A percentile compares a stretch with the other conserved stretches of the same genome.
Evolutionary conservation across 208 protist genomes (phyloP).

Genomic region (Wallacemonas sp.): DNA sequence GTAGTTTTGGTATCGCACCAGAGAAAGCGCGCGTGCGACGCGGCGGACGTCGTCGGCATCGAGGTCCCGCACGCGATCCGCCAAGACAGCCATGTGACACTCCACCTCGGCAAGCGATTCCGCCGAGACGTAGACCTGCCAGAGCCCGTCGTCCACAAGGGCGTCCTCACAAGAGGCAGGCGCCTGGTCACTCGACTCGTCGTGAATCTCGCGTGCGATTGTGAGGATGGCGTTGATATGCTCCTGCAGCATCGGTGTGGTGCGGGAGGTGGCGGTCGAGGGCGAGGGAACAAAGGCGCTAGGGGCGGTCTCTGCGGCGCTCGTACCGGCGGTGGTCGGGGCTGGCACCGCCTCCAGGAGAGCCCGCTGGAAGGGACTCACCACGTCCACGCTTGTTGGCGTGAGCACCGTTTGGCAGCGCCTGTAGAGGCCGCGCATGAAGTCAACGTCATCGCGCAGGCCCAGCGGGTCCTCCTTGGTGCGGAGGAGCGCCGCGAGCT

Average conservation of each 20-base stretch:
- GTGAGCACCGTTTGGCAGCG: slow-evolving; percentile 20
- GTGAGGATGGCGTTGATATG: slow-evolving; percentile 7
- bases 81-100: slow-evolving; percentile 47
- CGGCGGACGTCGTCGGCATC: slow-evolving; percentile 38
- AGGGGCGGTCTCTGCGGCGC: neutral
- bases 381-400: slow-evolving; percentile 19
- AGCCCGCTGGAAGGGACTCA: slow-evolving; percentile 53
- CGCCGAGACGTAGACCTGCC: slow-evolving; percentile 7
- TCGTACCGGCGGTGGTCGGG: neutral
- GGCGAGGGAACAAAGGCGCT: neutral
- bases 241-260: slow-evolving; percentile 17
- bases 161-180: too few relatives aligned
- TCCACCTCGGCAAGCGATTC: slow-evolving; percentile 36
- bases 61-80: slow-evolving; percentile 57
- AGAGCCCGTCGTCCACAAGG: too few relatives aligned
- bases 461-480: slow-evolving; percentile 38
- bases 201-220: neutral
- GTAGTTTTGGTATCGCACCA: slow-evolving; percentile 75
- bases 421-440: slow-evolving; percentile 30
- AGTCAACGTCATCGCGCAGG: slow-evolving; percentile 28
- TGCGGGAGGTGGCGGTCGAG: neutral
- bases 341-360: slow-evolving; percentile 45
- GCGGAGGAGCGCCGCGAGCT: slow-evolving; percentile 22
- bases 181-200: too few relatives aligned
- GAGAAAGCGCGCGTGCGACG: slow-evolving; percentile 57